These are phyloP conservation scores for Prunus padus DNA, from an alignment of 306 rosid species.

Conservation along the genomic window DNA sequence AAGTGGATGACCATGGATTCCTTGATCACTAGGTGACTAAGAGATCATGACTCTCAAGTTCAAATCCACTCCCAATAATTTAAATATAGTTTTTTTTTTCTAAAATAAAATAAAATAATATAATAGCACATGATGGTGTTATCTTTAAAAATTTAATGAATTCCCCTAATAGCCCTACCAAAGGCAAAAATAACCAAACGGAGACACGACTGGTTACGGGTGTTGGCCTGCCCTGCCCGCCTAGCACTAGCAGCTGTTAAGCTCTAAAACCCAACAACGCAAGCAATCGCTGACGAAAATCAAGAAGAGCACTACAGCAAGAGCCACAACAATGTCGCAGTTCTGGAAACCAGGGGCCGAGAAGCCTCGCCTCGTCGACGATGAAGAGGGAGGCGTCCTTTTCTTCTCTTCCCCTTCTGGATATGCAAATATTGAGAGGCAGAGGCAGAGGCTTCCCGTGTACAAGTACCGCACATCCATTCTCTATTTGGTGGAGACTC, in stretches of 20 bases:
- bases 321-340: slow-evolving; percentile 37
- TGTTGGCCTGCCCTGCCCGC: neutral
- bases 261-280: neutral
- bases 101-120: too few species aligned
- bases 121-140: too few species aligned
- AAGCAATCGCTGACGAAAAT: neutral
- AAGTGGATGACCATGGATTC: too few species aligned
- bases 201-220: neutral
- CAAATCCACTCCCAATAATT: too few species aligned
- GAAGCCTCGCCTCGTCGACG: slow-evolving; percentile 83
- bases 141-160: too few species aligned
- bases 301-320: neutral
- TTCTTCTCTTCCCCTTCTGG: slow-evolving; percentile 64
- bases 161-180: neutral
- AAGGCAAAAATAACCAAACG: neutral
- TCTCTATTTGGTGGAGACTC: slow-evolving; percentile 81
- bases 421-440: slow-evolving; percentile 62
- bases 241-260: neutral
- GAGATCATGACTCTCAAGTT: too few species aligned
- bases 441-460: slow-evolving; percentile 86
- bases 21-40: too few species aligned
- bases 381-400: slow-evolving; percentile 92
- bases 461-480: slow-evolving; percentile 78
- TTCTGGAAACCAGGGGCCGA: slow-evolving; percentile 95
- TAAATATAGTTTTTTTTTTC: too few species aligned